These are phyloP conservation scores for Epichloe scottii DNA, from an alignment of 2,329 filamentous ascomycete species.

Conservation along the genomic window DNA sequence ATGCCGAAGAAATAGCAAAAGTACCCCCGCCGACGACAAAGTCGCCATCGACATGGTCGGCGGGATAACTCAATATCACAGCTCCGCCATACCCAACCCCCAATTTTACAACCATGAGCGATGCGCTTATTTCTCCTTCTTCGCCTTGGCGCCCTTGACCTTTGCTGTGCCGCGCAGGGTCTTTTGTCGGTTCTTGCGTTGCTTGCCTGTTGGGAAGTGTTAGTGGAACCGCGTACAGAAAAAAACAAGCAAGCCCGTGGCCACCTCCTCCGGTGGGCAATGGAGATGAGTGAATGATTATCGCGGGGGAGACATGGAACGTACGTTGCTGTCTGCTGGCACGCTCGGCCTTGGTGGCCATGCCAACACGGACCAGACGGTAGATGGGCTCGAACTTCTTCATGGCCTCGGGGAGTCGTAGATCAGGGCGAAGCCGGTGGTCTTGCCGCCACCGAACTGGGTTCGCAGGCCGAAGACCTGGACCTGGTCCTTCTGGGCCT, in stretches of 20 bases:
- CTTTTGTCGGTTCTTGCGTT: slow-evolving; percentile 99
- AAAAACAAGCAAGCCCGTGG: background rate
- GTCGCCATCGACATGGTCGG: slow-evolving; percentile 2
- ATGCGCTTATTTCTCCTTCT: slow-evolving; percentile 77
- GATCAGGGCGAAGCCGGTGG: slow-evolving; percentile 94
- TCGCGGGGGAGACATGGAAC: slow-evolving; percentile 28
- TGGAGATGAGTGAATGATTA: background rate
- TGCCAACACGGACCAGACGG: slow-evolving; percentile 87
- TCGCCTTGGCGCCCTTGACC: slow-evolving; percentile 88
- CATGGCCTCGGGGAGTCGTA: slow-evolving; percentile 98
- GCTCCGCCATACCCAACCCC: slow-evolving; percentile 16
- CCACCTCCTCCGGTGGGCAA: background rate
- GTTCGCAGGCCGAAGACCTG: slow-evolving; percentile 97
- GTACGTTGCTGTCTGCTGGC: slow-evolving; percentile 97
- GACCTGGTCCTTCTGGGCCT: slow-evolving; percentile 94
- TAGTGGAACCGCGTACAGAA: slow-evolving; percentile 1
- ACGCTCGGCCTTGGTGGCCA: slow-evolving; percentile 92
- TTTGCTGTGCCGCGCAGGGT: slow-evolving; percentile 96
- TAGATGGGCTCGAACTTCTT: slow-evolving; percentile 99
- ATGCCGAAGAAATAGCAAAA: slow-evolving; percentile 11
- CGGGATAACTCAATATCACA: slow-evolving; percentile 18
- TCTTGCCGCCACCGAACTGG: slow-evolving; percentile 99
- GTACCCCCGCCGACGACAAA: slow-evolving; percentile 12
- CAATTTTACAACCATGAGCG: slow-evolving; percentile 19
- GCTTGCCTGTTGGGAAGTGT: slow-evolving; percentile 65